Evolutionary conservation across 2,329 filamentous ascomycete species (phyloP).

Genomic region (Talaromyces albobiverticillius): DNA sequence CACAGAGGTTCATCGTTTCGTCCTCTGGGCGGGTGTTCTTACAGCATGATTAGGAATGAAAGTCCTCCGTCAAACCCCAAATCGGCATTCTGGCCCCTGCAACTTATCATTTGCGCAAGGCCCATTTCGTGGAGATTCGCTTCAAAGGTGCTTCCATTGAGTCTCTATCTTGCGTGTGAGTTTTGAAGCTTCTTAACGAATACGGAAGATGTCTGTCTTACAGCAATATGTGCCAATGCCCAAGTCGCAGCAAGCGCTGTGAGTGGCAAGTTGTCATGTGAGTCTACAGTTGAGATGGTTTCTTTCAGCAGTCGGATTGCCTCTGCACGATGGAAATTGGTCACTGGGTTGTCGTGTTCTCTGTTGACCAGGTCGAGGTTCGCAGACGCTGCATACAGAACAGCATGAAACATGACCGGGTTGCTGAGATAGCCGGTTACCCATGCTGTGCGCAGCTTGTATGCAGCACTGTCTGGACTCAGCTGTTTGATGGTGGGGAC

Average conservation of each 20-base stretch:
- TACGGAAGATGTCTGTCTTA: not conserved
- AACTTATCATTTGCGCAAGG: slow-evolving; percentile 7
- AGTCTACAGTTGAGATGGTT: not conserved
- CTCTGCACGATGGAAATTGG: slow-evolving; percentile 7
- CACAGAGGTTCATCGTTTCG: too few species aligned
- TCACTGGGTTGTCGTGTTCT: slow-evolving; percentile 10
- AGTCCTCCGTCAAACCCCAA: too few species aligned
- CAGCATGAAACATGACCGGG: slow-evolving; percentile 8
- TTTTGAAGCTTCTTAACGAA: not conserved
- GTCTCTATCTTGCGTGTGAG: slow-evolving; percentile 8
- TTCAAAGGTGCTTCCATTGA: slow-evolving; percentile 2
- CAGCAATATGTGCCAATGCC: slow-evolving; percentile 11
- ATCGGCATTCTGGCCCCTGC: too few species aligned
- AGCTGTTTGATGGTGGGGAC: slow-evolving; percentile 8
- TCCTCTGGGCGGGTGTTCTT: too few species aligned
- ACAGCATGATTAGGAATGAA: too few species aligned
- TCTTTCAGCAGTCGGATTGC: slow-evolving; percentile 4
- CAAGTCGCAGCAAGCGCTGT: slow-evolving; percentile 8
- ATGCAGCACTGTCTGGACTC: slow-evolving; percentile 4
- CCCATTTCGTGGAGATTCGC: slow-evolving; percentile 7
- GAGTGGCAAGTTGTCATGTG: slow-evolving; percentile 2
- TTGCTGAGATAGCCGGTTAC: slow-evolving; percentile 6
- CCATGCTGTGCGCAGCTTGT: slow-evolving; percentile 9
- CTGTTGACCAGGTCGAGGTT: slow-evolving; percentile 9
- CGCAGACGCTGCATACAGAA: slow-evolving; percentile 9